Evolutionary conservation across 495 filamentous ascomycete genomes (phyloP).

Genomic region (Hypoxylon crocopeplum): DNA sequence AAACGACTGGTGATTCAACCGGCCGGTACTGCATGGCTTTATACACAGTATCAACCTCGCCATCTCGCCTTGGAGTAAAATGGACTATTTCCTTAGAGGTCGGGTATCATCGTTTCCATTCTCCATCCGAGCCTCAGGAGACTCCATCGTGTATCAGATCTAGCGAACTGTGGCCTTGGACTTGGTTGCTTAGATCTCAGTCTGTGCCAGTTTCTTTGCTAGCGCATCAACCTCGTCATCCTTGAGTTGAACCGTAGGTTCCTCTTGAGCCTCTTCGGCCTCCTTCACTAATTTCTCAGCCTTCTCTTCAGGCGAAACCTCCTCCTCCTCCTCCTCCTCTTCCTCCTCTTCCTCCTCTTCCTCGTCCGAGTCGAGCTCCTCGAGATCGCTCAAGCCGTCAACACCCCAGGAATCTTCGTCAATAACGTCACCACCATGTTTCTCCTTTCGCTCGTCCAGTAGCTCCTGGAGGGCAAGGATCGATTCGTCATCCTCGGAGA

Average conservation of each 20-base stretch:
- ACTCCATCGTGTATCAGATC: neutral
- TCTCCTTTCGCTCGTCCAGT: conserved; percentile 65
- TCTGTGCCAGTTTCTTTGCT: conserved; percentile 75
- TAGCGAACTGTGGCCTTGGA: conserved; percentile 3
- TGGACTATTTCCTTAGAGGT: too few species aligned
- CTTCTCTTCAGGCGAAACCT: conserved; percentile 60
- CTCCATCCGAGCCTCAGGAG: neutral
- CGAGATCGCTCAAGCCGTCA: conserved; percentile 83
- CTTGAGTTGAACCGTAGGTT: conserved; percentile 73
- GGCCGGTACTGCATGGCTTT: too few species aligned
- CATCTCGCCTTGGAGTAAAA: too few species aligned
- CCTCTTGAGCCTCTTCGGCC: conserved; percentile 73
- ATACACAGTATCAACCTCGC: too few species aligned
- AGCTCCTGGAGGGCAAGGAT: conserved; percentile 58
- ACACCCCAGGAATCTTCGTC: conserved; percentile 79
- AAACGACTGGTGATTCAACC: too few species aligned
- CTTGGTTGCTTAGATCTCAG: conserved; percentile 49
- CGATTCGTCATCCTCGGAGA: conserved; percentile 79
- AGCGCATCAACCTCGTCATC: conserved; percentile 84
- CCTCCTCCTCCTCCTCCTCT: conserved; percentile 68
- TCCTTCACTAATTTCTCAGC: conserved; percentile 72
- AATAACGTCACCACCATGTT: conserved; percentile 63
- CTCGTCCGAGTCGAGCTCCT: conserved; percentile 75
- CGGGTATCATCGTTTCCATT: conserved; percentile 20
- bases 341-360: conserved; percentile 75